Evolutionary conservation across 73 alveolate genomes (phyloP).

Genomic region (Tetrahymena elliotti): DNA sequence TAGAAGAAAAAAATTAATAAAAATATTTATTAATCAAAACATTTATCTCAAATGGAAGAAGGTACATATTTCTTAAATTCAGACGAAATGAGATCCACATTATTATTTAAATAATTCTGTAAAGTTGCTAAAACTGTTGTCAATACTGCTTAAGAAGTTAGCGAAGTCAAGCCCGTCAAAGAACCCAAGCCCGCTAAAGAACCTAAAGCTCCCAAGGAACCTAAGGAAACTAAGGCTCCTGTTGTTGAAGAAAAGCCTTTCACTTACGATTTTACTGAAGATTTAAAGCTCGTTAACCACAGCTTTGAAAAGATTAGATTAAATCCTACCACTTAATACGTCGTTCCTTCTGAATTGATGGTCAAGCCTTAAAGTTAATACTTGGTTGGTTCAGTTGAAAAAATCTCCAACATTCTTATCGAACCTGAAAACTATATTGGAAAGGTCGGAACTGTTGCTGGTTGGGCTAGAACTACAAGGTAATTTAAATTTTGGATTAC

Average conservation of each 20-base stretch:
- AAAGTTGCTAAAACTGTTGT: slow-evolving; percentile 2
- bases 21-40: not conserved
- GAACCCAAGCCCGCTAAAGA: not conserved
- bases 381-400: slow-evolving; percentile 14
- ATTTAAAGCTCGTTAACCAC: not conserved
- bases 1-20: not conserved
- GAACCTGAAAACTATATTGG: slow-evolving; percentile 47
- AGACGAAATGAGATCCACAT: slow-evolving; percentile 12
- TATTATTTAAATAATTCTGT: not conserved
- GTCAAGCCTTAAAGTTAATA: slow-evolving; percentile 15
- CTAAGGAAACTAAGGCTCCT: slow-evolving; percentile 2
- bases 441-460: slow-evolving; percentile 75
- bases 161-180: not conserved
- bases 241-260: slow-evolving; percentile 22
- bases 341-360: not conserved
- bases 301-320: slow-evolving; percentile 10
- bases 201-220: not conserved
- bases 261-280: not conserved
- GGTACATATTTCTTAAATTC: slow-evolving; percentile 16
- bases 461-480: slow-evolving; percentile 94
- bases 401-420: slow-evolving; percentile 3
- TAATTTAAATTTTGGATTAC: not conserved
- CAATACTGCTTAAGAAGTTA: not conserved
- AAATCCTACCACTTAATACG: slow-evolving; percentile 18
- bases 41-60: not conserved